Base-by-base conservation (phyloP, 345 rosid species). In the Acer negundo region DNA sequence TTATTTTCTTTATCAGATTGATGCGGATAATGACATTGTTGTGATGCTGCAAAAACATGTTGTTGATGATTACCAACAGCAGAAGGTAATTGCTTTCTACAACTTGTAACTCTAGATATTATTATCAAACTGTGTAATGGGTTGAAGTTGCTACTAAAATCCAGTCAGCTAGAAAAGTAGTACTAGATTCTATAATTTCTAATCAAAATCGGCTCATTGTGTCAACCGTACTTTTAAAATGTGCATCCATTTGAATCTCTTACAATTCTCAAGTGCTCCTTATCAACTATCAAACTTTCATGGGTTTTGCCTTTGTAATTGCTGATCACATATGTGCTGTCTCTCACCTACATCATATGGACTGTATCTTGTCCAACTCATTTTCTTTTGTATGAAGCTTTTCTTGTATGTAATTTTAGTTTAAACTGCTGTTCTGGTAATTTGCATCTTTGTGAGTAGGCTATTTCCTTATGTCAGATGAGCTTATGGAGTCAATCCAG, bases 21-120 rank as follows among this genome's bases (percentile, higher is more conserved):
- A 89, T 80, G 89, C 90, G 75, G 95, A 87, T 83, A 89, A 89
- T 83, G 97, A 88, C 77, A 79, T 94, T 69, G 78, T 87, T 74
- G 68, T 62, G 74, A 82, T 90, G 90, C 85, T 96, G 79, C 91
- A 88, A 79, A 90, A 87, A 74, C 96, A 89, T 80, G 85, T 96
- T 53, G 76, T 88, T 72, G 86, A 72, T 79, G 94, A 91, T 83
- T 93, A 91, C 80, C 95, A 53, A 79, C 90, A 84, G 64, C 90
- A 90, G 67, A 94, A 92, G 98, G 99, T 96, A 88, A 66, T 75
- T 75, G 49, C 75, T 75, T 68, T 69, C 70, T 74, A 61, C 23
- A 44, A 51, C 62, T 74, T 74, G 49, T 17, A 67, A 61, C 40
- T 38, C 47, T 17, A 38, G 23, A 35, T 19, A 26, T 5, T 26